Conservation (phyloP, 2,329 filamentous ascomycete genomes). For the Aureobasidium mangrovei region DNA sequence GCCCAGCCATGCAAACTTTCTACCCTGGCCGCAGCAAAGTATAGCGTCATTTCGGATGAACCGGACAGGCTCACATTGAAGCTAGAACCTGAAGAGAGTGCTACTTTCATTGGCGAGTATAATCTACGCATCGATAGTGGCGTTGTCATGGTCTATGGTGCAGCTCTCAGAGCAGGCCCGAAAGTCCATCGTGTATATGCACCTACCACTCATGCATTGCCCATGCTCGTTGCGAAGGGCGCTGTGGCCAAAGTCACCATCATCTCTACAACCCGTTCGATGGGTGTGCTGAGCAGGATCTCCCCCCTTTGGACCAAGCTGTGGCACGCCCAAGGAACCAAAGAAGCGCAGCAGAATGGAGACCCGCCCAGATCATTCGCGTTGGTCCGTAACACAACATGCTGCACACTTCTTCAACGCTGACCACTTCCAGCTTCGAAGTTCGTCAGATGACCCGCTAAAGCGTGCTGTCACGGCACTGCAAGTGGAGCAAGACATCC, state of each 20-base stretch:
- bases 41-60: constrained; percentile 16
- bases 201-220: constrained; percentile 60
- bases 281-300: constrained; percentile 49
- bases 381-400: constrained; percentile 11
- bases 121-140: constrained; percentile 54
- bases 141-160: constrained; percentile 56
- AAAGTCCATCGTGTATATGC: constrained; percentile 52
- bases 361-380: constrained; percentile 25
- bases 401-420: not conserved
- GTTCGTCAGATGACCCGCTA: constrained; percentile 19
- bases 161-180: constrained; percentile 46
- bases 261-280: constrained; percentile 39
- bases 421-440: constrained; percentile 19
- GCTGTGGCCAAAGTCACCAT: constrained; percentile 48
- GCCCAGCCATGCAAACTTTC: constrained; percentile 15
- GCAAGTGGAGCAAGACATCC: constrained; percentile 22
- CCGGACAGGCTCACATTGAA: constrained; percentile 12
- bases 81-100: constrained; percentile 25
- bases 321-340: constrained; percentile 39
- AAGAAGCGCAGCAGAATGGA: constrained; percentile 22
- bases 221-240: constrained; percentile 47
- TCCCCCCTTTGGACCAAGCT: constrained; percentile 60
- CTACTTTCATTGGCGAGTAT: constrained; percentile 53
- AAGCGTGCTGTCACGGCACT: constrained; percentile 23
- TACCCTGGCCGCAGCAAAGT: constrained; percentile 11